These are phyloP conservation scores for Fraxinus excelsior DNA, from an alignment of 257 asterid species.

Conservation along the genomic window DNA sequence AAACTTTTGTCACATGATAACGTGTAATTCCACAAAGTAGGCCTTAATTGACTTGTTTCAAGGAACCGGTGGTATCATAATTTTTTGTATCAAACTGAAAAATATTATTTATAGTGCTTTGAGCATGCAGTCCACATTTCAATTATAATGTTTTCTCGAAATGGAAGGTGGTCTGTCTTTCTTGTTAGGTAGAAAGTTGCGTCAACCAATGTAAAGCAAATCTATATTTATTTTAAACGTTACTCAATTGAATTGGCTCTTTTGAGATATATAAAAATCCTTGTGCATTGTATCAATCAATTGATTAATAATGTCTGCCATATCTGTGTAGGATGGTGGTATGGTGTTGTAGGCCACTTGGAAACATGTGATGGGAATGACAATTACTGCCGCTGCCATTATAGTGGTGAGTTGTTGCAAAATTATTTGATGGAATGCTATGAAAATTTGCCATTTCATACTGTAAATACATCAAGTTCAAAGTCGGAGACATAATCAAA, in stretches of 20 bases:
- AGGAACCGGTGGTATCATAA: slow-evolving; percentile 12
- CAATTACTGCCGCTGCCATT: slow-evolving; percentile 68
- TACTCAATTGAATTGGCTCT: slow-evolving; percentile 23
- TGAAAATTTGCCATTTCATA: slow-evolving; percentile 13
- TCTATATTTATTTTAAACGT: slow-evolving; percentile 20
- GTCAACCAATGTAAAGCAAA: not conserved
- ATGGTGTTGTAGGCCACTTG: slow-evolving; percentile 90
- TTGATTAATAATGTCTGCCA: slow-evolving; percentile 33
- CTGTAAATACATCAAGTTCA: slow-evolving; percentile 1
- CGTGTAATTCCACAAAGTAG: slow-evolving; percentile 11
- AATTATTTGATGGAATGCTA: slow-evolving; percentile 18
- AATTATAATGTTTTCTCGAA: slow-evolving; percentile 11
- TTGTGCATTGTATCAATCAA: slow-evolving; percentile 15
- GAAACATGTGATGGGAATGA: slow-evolving; percentile 75
- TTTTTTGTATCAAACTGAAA: slow-evolving; percentile 8
- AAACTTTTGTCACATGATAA: slow-evolving; percentile 15
- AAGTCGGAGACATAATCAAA: slow-evolving; percentile 12
- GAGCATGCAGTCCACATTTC: not conserved
- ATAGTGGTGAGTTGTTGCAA: slow-evolving; percentile 64
- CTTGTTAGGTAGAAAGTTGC: slow-evolving; percentile 34
- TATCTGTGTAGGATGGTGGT: slow-evolving; percentile 86
- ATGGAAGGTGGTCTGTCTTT: slow-evolving; percentile 26
- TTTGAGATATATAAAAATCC: slow-evolving; percentile 32
- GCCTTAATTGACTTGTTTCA: slow-evolving; percentile 38
- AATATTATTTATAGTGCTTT: slow-evolving; percentile 9